Base-by-base conservation (phyloP, 2,329 filamentous ascomycete genomes). In the Botryotinia globosa region DNA sequence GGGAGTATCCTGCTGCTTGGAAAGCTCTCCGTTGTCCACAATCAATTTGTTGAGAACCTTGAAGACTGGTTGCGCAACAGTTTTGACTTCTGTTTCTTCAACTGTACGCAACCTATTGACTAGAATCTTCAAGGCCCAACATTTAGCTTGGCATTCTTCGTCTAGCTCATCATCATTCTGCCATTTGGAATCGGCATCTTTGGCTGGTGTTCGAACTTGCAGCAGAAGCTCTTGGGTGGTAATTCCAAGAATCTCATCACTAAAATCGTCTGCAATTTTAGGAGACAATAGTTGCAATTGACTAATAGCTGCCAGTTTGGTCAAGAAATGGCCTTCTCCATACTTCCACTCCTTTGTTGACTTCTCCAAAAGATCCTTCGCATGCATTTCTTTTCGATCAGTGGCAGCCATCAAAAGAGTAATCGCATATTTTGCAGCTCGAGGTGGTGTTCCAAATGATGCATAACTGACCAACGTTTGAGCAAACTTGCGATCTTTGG, bases 391-490 rank as follows among this genome's bases (percentile, higher is more conserved):
- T 81, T 93, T 96, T 77, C 89, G 89, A 68, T 94, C 90, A 34
- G 90, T 85, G 16, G 75, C 76, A 51, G 92, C 90, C 82, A 97
- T 89, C 71, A 99, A 86, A 76, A 99, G 94, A 42, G 93, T 94
- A 66, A 98, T 90, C 0, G 96, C 96, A 83, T 98, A 94, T 82
- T 99, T 99, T 34, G 95, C 93, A 14, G 93, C 92, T 80, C 91
- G 91, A 18, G 93, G 88, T 3, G 94, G 95, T 37, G 88, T 88
- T 34, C 95, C 95, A 79, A 93, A 92, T 32, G 95, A 86, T 1
- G 94, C 93, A 81, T 96, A 98, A 77, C 89, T 91, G 74, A 91
- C 89, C 81, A 99, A 87, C 1, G 94, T 91, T 78, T 96, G 90
- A 45, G 90, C 86, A 78, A 98, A 95, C 76, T 92, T 92, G 72